Conservation (phyloP, 2,329 filamentous ascomycete genomes). For the Fusarium papillatum region DNA sequence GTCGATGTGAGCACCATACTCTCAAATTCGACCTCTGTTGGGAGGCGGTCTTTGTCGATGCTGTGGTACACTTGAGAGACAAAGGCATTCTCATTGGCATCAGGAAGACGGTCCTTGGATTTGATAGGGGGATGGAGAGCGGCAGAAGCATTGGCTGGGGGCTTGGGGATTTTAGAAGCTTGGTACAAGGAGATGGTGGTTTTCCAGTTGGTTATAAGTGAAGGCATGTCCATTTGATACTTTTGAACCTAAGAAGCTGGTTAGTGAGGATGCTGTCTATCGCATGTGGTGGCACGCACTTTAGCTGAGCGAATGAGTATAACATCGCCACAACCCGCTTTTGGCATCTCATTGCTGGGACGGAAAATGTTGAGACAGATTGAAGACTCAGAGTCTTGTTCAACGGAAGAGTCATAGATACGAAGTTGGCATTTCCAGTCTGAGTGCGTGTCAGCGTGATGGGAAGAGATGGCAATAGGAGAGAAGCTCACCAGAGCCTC, state of each 20-base stretch:
- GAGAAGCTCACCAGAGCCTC: constrained; percentile 60
- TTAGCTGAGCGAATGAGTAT: constrained; percentile 65
- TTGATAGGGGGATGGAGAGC: constrained; percentile 42
- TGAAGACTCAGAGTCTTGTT: constrained; percentile 54
- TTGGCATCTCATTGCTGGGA: constrained; percentile 61
- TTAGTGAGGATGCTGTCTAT: constrained; percentile 16
- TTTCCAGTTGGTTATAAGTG: constrained; percentile 57
- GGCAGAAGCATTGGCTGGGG: constrained; percentile 52
- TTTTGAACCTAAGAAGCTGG: constrained; percentile 55
- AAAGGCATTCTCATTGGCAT: constrained; percentile 54
- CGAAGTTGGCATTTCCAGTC: constrained; percentile 73
- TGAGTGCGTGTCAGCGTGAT: constrained; percentile 44
- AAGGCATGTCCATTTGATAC: constrained; percentile 47
- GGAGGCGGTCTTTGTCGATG: constrained; percentile 59
- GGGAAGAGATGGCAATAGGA: neutral
- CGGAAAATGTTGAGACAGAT: constrained; percentile 73
- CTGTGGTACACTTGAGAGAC: constrained; percentile 62
- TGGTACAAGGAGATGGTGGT: constrained; percentile 63
- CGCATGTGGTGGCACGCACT: constrained; percentile 52
- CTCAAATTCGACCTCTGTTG: constrained; percentile 59
- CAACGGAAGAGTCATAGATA: constrained; percentile 70
- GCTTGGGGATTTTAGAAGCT: constrained; percentile 45
- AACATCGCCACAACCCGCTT: constrained; percentile 55
- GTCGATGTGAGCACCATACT: constrained; percentile 52
- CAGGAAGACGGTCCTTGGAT: constrained; percentile 38